phyloP scores from a whole-genome alignment of 2,329 filamentous ascomycete genomes.

The Ophiosphaerella narmari region DNA sequence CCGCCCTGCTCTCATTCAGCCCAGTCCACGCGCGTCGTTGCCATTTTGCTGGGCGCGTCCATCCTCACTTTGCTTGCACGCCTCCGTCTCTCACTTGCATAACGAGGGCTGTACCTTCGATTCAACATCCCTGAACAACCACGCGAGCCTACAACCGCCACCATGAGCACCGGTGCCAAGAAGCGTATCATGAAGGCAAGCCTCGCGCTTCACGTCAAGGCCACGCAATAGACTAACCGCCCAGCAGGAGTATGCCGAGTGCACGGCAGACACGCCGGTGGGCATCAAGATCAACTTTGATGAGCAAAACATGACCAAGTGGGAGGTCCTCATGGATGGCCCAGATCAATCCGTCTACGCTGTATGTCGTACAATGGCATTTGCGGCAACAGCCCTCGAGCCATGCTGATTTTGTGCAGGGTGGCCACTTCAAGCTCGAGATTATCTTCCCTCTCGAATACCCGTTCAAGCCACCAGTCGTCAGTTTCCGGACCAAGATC shows the following conservation, averaged over 20 bases:
- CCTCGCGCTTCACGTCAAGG: not conserved
- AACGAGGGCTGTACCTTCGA: not conserved
- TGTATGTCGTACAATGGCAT: conserved; percentile 50
- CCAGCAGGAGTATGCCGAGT: conserved; percentile 43
- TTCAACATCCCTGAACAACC: conserved; percentile 9
- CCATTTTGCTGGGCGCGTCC: too few species aligned
- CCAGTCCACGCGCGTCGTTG: too few species aligned
- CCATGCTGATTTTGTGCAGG: conserved; percentile 48
- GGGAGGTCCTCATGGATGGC: conserved; percentile 70
- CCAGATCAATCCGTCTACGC: conserved; percentile 68
- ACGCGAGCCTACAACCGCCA: conserved; percentile 17
- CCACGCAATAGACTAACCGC: conserved; percentile 12
- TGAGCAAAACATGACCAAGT: conserved; percentile 69
- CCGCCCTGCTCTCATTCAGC: not conserved
- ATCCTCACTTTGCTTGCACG: not conserved
- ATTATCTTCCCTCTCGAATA: conserved; percentile 78
- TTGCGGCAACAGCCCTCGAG: not conserved
- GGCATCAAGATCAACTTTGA: conserved; percentile 54
- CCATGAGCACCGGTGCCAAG: conserved; percentile 46
- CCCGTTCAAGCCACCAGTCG: conserved; percentile 83
- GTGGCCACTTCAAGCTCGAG: conserved; percentile 74
- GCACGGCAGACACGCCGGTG: conserved; percentile 40
- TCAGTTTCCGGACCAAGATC: conserved; percentile 85
- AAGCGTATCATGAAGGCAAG: conserved; percentile 54
- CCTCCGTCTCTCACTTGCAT: not conserved